A percentile compares a stretch with the other conserved stretches of the same genome.
phyloP scores from a whole-genome alignment of 2,329 filamentous ascomycete species.

The Monilinia fructicola region DNA sequence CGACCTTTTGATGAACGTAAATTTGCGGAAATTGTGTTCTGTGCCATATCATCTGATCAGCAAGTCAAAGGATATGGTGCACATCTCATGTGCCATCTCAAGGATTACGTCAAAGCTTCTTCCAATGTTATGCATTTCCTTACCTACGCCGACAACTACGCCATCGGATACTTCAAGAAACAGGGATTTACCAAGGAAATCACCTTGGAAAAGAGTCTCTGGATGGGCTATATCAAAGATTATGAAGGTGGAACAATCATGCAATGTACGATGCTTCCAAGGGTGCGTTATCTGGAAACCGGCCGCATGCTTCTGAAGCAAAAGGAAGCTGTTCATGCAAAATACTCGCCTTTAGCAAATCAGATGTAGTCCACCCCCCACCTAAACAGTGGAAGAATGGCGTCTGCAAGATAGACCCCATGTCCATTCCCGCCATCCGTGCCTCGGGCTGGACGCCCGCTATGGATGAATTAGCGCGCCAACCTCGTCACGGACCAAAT shows the following conservation, averaged over 20 bases:
- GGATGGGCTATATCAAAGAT: conserved; percentile 99
- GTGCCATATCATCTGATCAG: conserved; percentile 94
- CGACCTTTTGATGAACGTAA: conserved; percentile 86
- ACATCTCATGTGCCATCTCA: conserved; percentile 95
- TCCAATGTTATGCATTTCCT: conserved; percentile 98
- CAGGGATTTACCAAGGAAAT: conserved; percentile 99
- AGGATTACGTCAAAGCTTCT: conserved; percentile 97
- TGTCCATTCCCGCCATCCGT: conserved; percentile 84
- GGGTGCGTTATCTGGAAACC: conserved; percentile 88
- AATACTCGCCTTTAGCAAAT: conserved; percentile 90
- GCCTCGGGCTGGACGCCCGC: conserved; percentile 93
- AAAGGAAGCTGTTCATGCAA: conserved; percentile 91
- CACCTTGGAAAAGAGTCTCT: conserved; percentile 81
- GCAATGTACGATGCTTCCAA: conserved; percentile 97
- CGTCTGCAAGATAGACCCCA: conserved; percentile 73
- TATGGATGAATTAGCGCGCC: conserved; percentile 95
- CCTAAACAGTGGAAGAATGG: conserved; percentile 84
- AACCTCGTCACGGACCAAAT: conserved; percentile 92
- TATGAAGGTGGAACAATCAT: conserved; percentile 99
- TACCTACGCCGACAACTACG: conserved; percentile 98
- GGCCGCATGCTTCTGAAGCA: conserved; percentile 95
- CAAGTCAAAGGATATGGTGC: conserved; percentile 98
- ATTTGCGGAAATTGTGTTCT: conserved; percentile 98
- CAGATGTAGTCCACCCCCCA: conserved; percentile 81
- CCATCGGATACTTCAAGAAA: conserved; percentile 98